Conservation (phyloP, 164 flowering plant species). For the Nymphaea thermarum region DNA sequence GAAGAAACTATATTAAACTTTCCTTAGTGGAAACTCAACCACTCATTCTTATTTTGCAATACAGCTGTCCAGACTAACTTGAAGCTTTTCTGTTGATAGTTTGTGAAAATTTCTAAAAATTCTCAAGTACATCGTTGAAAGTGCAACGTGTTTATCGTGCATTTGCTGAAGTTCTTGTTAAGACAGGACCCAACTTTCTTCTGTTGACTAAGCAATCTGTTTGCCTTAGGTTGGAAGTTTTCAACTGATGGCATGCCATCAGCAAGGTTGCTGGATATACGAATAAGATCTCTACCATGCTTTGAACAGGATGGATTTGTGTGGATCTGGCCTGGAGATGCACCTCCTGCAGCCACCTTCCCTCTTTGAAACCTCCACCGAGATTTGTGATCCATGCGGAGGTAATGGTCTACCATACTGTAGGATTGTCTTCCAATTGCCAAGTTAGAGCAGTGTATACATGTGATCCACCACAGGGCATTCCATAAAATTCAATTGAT, state of each 20-base stretch:
- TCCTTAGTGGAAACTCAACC: too few relatives aligned
- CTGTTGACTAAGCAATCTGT: not conserved
- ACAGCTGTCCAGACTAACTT: not conserved
- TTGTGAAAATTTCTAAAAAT: too few relatives aligned
- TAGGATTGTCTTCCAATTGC: too few relatives aligned
- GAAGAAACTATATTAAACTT: too few relatives aligned
- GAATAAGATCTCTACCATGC: constrained; percentile 72
- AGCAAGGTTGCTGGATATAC: constrained; percentile 48
- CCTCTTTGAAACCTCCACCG: constrained; percentile 76
- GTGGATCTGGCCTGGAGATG: constrained; percentile 97
- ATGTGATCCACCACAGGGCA: not conserved
- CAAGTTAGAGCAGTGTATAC: too few relatives aligned
- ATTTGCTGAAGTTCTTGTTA: not conserved
- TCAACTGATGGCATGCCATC: constrained; percentile 98
- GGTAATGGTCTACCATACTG: too few relatives aligned
- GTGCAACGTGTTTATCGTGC: not conserved
- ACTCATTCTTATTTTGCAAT: too few relatives aligned
- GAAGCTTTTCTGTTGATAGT: too few relatives aligned
- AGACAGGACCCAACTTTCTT: not conserved
- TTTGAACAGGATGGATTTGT: constrained; percentile 92
- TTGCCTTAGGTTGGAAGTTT: constrained; percentile 84
- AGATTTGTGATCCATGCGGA: constrained; percentile 89
- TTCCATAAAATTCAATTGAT: not conserved
- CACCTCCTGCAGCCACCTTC: constrained; percentile 66
- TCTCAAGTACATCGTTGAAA: not conserved